Base-by-base conservation (phyloP, 129 eudicot species). In the Chrysanthemum makinoi region DNA sequence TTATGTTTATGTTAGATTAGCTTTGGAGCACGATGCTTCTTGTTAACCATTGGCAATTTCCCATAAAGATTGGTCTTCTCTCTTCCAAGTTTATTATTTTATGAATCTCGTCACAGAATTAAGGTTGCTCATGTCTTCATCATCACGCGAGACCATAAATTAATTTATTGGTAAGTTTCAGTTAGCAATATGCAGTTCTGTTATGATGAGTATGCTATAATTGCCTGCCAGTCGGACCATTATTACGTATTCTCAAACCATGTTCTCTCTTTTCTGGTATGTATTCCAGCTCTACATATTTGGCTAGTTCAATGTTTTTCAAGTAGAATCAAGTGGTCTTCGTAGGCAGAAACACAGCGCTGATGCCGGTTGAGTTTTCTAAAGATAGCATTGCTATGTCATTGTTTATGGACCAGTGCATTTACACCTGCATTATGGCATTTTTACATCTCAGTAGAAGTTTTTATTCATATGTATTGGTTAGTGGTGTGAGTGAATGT, bases 351-450 rank as follows among this genome's bases (percentile, higher is more conserved):
- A 0, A 20, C 22, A 20, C 22, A 13, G 16, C 24, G 62, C 8
- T 22, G 19, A n/a, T 20, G 33, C 6, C 6, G 22, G 48, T 22
- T 16, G 28, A 0, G 11, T 35, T 22, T 16, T 47, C 48, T 47
- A 49, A 60, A 13, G 51, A 44, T 14, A 68, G 12, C 15, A 48
- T 51, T 28, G 62, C 6, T 33, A 24, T 50, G 30, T 57, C 77
- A 60, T 60, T 72, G 22, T 68, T 19, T 59, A 60, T 26, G 56
- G 69, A 61, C 60, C 60, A 4, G 39, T 30, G 39, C 39, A 30
- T 30, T 39, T 39, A 39, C 46, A 39, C 46, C 10, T 39, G 0
- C 46, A 1, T 39, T 6, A 1, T 39, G 46, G 10, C 46, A 39
- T 39, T 2, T 39, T 39, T 39, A 39, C 46, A 6, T 39, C 43